These are phyloP conservation scores for Nakazawaea wickerhamii DNA, from an alignment of 805 yeast species.

Conservation along the genomic window DNA sequence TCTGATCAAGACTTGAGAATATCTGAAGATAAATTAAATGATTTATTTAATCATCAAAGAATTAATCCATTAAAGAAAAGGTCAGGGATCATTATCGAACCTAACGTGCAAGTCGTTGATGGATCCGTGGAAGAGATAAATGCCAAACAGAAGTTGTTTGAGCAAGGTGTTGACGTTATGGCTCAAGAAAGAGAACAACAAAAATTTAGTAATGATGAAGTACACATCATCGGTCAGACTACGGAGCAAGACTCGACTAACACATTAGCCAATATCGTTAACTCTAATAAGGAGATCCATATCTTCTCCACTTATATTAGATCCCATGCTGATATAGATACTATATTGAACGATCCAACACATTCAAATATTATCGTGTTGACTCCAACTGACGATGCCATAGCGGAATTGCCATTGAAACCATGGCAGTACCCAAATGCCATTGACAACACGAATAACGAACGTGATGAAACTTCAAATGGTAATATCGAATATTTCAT, in stretches of 20 bases:
- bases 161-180: conserved; percentile 4
- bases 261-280: conserved; percentile 4
- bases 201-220: neutral
- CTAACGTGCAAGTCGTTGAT: neutral
- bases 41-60: conserved; percentile 1
- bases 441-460: conserved; percentile 35
- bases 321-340: neutral
- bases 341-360: neutral
- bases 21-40: conserved; percentile 6
- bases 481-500: conserved; percentile 55
- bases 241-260: neutral
- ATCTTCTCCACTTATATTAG: conserved; percentile 4
- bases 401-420: conserved; percentile 45
- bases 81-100: neutral
- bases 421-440: conserved; percentile 80
- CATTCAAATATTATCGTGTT: conserved; percentile 39
- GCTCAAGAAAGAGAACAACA: neutral
- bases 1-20: conserved; percentile 7
- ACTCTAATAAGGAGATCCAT: neutral
- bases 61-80: conserved; percentile 9
- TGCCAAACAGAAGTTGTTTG: conserved; percentile 5
- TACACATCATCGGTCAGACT: conserved; percentile 2
- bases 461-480: conserved; percentile 43
- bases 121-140: conserved; percentile 8
- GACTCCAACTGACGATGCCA: conserved; percentile 67